These are phyloP conservation scores for Leccinellum albellum DNA, from an alignment of 768 basidiomycete species.

Conservation along the genomic window DNA sequence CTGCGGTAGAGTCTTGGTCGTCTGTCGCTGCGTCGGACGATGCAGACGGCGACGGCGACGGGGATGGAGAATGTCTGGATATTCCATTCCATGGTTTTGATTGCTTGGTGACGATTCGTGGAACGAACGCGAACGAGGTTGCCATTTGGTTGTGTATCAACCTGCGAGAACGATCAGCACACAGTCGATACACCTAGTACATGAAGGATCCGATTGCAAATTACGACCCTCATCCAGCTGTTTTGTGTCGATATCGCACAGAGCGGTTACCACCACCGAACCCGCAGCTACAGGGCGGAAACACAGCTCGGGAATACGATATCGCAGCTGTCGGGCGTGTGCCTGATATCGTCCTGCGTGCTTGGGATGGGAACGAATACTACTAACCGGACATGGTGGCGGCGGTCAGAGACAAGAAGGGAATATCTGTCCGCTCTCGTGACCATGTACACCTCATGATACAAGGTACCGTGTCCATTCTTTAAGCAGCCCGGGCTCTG, in stretches of 20 bases:
- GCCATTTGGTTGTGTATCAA: constrained; percentile 11
- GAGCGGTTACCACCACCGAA: constrained; percentile 20
- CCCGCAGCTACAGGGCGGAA: background rate
- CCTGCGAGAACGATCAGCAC: background rate
- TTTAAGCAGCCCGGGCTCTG: background rate
- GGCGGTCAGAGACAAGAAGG: background rate
- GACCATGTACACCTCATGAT: constrained; percentile 3
- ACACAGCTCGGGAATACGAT: background rate
- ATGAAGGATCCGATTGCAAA: constrained; percentile 27
- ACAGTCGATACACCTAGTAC: background rate
- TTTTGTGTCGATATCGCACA: background rate
- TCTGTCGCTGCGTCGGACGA: constrained; percentile 8
- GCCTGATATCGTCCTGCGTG: constrained; percentile 22
- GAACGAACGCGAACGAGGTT: constrained; percentile 43
- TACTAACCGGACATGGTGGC: constrained; percentile 1
- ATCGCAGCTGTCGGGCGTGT: constrained; percentile 18
- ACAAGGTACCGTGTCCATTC: background rate
- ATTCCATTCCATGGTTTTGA: constrained; percentile 25
- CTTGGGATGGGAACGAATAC: background rate
- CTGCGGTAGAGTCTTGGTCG: background rate
- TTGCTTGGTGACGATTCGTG: constrained; percentile 42
- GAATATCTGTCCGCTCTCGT: background rate
- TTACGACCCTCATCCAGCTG: constrained; percentile 26
- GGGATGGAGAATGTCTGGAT: constrained; percentile 4
- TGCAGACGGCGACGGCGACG: constrained; percentile 3